phyloP scores from a whole-genome alignment of 2,329 filamentous ascomycete genomes.

The Pseudogymnoascus sp. region DNA sequence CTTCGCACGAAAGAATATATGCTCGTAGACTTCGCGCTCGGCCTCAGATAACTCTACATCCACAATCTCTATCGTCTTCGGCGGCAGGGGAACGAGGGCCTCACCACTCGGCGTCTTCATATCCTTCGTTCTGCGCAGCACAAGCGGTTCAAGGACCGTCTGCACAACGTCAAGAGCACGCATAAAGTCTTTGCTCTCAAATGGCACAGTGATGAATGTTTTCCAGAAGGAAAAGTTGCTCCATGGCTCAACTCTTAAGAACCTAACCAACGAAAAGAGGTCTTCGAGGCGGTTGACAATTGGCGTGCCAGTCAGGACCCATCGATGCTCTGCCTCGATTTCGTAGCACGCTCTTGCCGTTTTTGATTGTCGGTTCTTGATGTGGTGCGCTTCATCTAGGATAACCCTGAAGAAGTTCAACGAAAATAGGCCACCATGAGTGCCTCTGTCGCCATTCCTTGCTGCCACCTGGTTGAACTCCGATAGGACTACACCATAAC shows the following conservation, averaged over 20 bases:
- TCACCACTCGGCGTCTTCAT: conserved; percentile 92
- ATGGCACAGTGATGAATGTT: conserved; percentile 95
- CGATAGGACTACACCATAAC: conserved; percentile 85
- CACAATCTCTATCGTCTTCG: conserved; percentile 77
- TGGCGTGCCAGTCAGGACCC: conserved; percentile 90
- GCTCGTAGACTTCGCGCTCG: conserved; percentile 87
- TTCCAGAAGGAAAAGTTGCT: conserved; percentile 99
- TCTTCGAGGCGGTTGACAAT: conserved; percentile 96
- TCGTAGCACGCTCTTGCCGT: conserved; percentile 94
- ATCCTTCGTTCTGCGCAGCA: conserved; percentile 89
- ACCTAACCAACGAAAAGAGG: conserved; percentile 85
- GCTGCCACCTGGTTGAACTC: conserved; percentile 73
- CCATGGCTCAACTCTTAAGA: conserved; percentile 93
- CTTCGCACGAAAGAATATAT: conserved; percentile 79
- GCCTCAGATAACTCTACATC: conserved; percentile 77
- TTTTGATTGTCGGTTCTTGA: conserved; percentile 87
- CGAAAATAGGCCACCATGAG: conserved; percentile 74
- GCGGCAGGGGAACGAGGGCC: conserved; percentile 73
- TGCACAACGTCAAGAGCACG: conserved; percentile 93
- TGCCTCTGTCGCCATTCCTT: conserved; percentile 58
- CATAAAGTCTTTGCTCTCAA: conserved; percentile 91
- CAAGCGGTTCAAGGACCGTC: conserved; percentile 91
- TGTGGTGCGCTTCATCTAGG: conserved; percentile 88
- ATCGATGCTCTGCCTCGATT: conserved; percentile 75
- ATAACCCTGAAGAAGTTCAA: conserved; percentile 93